Evolutionary conservation across 148 eudicot genomes (phyloP).

Genomic region (Camellia granthamiana): DNA sequence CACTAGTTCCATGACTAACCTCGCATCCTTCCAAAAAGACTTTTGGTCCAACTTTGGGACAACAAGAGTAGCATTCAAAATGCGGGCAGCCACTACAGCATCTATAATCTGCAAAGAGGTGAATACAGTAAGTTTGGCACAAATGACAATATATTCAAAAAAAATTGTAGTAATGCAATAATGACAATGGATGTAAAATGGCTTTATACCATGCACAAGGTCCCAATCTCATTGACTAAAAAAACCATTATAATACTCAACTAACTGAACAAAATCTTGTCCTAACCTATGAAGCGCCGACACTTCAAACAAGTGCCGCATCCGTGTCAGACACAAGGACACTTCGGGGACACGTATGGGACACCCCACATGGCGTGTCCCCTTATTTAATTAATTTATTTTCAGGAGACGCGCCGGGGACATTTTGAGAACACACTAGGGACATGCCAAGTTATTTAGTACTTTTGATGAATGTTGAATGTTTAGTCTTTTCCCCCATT

Average conservation of each 20-base stretch:
- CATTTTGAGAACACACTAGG: no score
- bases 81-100: constrained; percentile 99
- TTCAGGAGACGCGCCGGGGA: no score
- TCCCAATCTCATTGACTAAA: background rate
- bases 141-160: background rate
- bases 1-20: constrained; percentile 39
- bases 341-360: no score
- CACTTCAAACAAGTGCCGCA: no score
- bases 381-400: no score
- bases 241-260: background rate
- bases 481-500: no score
- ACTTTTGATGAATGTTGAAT: no score
- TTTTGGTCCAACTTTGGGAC: constrained; percentile 91
- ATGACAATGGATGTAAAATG: background rate
- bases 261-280: background rate
- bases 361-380: no score
- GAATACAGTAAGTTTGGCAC: constrained; percentile 5
- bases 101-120: constrained; percentile 68
- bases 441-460: no score
- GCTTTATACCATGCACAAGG: background rate
- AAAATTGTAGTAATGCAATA: background rate
- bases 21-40: constrained; percentile 95
- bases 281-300: background rate
- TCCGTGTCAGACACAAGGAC: no score
- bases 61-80: constrained; percentile 86